These are phyloP conservation scores for Linanthus parryae DNA, from an alignment of 148 eudicot species.

Conservation along the genomic window DNA sequence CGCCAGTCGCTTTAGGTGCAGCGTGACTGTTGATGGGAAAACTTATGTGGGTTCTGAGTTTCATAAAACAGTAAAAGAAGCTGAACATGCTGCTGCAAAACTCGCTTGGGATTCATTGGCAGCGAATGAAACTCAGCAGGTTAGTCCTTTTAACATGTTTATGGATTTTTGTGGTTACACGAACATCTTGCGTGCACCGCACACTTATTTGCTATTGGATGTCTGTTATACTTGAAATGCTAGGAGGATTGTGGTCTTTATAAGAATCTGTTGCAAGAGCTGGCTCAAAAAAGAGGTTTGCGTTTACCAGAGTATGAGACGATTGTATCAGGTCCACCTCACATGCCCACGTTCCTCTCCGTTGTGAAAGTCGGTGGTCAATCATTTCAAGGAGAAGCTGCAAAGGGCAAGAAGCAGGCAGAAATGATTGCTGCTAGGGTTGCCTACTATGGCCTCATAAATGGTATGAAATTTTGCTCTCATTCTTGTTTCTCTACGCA, in stretches of 20 bases:
- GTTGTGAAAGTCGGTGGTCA: conserved; percentile 38
- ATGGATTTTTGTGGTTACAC: not conserved
- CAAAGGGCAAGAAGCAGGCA: conserved; percentile 72
- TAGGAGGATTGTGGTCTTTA: conserved; percentile 51
- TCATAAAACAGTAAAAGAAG: conserved; percentile 57
- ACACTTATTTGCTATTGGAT: not conserved
- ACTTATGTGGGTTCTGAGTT: conserved; percentile 33
- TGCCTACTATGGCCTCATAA: conserved; percentile 49
- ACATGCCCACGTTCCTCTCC: conserved; percentile 45
- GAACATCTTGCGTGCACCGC: not conserved
- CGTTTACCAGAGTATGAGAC: conserved; percentile 51
- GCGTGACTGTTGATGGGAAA: conserved; percentile 50
- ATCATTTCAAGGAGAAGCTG: conserved; percentile 51
- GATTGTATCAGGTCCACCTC: conserved; percentile 45
- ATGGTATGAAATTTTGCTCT: conserved; percentile 33
- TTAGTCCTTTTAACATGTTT: conserved; percentile 14
- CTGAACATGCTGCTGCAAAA: conserved; percentile 86
- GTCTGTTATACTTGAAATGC: not conserved
- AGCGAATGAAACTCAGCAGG: conserved; percentile 45
- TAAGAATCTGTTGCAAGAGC: conserved; percentile 65
- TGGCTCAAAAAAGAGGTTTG: conserved; percentile 40
- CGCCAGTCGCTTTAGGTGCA: conserved; percentile 50
- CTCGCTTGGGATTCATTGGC: conserved; percentile 44
- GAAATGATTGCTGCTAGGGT: conserved; percentile 73
- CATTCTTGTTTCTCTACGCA: not conserved